These are phyloP conservation scores for Nakazawaea holstii DNA, from an alignment of 805 yeast genomes.

Conservation along the genomic window DNA sequence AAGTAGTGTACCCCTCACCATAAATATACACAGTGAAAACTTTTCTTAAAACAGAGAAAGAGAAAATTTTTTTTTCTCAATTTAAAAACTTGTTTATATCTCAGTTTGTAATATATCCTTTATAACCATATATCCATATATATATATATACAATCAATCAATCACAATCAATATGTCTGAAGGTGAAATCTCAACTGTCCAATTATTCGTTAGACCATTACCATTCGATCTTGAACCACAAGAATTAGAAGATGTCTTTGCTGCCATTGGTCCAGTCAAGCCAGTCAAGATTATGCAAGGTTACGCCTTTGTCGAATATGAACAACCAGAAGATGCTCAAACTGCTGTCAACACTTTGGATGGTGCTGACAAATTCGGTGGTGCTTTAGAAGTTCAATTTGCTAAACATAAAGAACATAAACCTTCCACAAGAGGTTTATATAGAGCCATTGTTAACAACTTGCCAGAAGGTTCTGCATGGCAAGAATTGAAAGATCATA, in stretches of 20 bases:
- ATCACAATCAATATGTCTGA: slow-evolving; percentile 14
- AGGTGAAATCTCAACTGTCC: slow-evolving; percentile 27
- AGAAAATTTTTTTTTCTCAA: not conserved
- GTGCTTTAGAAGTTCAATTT: slow-evolving; percentile 44
- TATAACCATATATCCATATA: slow-evolving; percentile 5
- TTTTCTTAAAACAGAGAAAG: not conserved
- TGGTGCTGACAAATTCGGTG: slow-evolving; percentile 44
- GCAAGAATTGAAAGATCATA: slow-evolving; percentile 89
- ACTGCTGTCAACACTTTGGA: slow-evolving; percentile 43
- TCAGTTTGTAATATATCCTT: not conserved
- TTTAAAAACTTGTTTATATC: not conserved
- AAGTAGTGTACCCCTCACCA: no score
- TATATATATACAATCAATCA: not conserved
- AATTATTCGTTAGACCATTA: slow-evolving; percentile 32
- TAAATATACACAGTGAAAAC: no score
- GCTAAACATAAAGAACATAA: slow-evolving; percentile 38
- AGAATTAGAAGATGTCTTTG: slow-evolving; percentile 64
- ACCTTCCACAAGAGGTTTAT: slow-evolving; percentile 65
- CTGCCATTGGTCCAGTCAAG: slow-evolving; percentile 58
- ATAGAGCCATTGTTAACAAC: slow-evolving; percentile 62
- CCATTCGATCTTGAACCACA: slow-evolving; percentile 28
- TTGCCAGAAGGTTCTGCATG: slow-evolving; percentile 75
- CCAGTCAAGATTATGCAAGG: slow-evolving; percentile 75
- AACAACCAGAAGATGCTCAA: slow-evolving; percentile 49
- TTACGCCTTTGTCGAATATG: slow-evolving; percentile 85